A percentile compares a stretch with the other conserved stretches of the same genome.
These are phyloP conservation scores for Suillus americanus DNA, from an alignment of 768 basidiomycete genomes.

Conservation along the genomic window DNA sequence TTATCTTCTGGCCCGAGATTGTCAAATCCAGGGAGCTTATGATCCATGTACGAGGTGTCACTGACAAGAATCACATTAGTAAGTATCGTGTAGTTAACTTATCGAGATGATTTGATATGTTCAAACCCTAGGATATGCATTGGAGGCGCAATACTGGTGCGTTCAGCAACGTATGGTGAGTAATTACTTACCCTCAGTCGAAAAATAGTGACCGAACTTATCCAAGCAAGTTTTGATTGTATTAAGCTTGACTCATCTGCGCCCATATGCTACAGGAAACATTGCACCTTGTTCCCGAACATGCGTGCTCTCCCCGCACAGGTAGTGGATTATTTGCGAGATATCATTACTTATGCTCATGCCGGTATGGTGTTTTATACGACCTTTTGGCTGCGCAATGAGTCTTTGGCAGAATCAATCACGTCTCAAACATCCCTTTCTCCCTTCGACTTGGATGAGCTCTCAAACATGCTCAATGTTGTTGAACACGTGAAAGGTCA, in stretches of 20 bases:
- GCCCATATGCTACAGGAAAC: conserved; percentile 16
- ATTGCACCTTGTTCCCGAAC: conserved; percentile 22
- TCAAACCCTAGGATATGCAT: conserved; percentile 2
- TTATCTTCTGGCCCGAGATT: conserved; percentile 45
- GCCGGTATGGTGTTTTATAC: neutral
- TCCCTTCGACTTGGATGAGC: conserved; percentile 35
- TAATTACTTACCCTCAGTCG: neutral
- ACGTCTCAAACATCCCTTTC: conserved; percentile 40
- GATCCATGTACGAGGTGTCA: conserved; percentile 28
- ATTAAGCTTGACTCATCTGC: neutral
- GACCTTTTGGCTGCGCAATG: neutral
- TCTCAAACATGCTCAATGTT: conserved; percentile 36
- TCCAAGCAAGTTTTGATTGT: neutral
- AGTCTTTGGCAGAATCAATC: conserved; percentile 32
- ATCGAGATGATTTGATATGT: neutral
- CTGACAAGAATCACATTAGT: conserved; percentile 12
- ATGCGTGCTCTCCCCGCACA: conserved; percentile 3
- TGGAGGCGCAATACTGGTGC: conserved; percentile 7
- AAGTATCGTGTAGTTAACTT: neutral
- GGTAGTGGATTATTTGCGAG: conserved; percentile 1
- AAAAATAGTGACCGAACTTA: neutral
- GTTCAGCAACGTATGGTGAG: neutral
- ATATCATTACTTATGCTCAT: conserved; percentile 12
- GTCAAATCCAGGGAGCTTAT: conserved; percentile 33
- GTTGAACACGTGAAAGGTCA: conserved; percentile 34